A percentile compares a stretch with the other conserved stretches of the same genome.
Conservation (phyloP, 202 grass and related monocot genomes). For the Dendrocalamus latiflorus region DNA sequence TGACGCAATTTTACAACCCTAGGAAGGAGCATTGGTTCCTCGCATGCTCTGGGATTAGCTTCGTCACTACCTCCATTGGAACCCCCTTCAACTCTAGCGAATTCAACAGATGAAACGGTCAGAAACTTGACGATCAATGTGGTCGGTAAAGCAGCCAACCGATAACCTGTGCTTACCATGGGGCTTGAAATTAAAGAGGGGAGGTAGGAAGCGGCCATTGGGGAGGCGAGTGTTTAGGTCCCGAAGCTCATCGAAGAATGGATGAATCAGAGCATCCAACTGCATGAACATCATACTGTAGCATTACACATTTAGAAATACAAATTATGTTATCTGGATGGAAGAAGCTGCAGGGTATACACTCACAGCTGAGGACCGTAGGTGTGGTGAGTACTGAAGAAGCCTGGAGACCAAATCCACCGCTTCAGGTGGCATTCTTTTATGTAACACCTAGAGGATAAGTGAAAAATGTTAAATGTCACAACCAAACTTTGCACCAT, state of each 20-base stretch:
- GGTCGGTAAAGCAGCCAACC: not conserved
- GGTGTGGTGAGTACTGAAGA: slow-evolving; percentile 67
- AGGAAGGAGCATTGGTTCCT: slow-evolving; percentile 62
- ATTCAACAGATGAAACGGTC: not conserved
- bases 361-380: slow-evolving; percentile 56
- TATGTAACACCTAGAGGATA: too few species aligned
- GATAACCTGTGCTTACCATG: slow-evolving; percentile 35
- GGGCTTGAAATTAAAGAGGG: slow-evolving; percentile 65
- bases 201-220: slow-evolving; percentile 54
- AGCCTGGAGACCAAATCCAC: slow-evolving; percentile 77
- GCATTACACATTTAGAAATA: not conserved
- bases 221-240: slow-evolving; percentile 54
- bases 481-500: not conserved
- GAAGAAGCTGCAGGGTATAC: not conserved
- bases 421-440: too few species aligned
- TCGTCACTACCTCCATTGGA: slow-evolving; percentile 32
- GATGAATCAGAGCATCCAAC: slow-evolving; percentile 58
- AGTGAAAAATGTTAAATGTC: not conserved
- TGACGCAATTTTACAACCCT: slow-evolving; percentile 29
- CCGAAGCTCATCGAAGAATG: slow-evolving; percentile 61
- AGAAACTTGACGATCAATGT: not conserved
- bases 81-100: slow-evolving; percentile 57
- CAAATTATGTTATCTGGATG: not conserved
- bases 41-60: slow-evolving; percentile 56
- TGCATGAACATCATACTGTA: slow-evolving; percentile 5